Percentiles rank a stretch among this genome's conserved stretches.
These are phyloP conservation scores for Trichomonas gallinae DNA, from an alignment of 208 protist species.

Conservation along the genomic window DNA sequence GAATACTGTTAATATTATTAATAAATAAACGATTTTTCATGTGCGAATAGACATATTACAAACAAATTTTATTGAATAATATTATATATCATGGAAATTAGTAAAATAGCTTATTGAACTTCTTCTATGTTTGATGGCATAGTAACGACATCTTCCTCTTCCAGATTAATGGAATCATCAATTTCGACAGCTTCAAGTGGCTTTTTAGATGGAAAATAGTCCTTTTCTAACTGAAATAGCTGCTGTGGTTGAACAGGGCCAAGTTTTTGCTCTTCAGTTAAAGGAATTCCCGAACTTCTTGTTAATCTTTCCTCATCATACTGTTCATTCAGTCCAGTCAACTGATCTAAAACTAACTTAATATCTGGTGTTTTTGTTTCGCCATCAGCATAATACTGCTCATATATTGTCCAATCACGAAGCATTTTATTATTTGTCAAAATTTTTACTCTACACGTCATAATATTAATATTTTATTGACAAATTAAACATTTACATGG, in stretches of 20 bases:
- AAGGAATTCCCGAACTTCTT: background rate
- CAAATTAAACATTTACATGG: too few relatives aligned
- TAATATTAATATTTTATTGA: too few relatives aligned
- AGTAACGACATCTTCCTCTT: background rate
- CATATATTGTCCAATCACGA: background rate
- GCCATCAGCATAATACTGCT: background rate
- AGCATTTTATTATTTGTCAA: background rate
- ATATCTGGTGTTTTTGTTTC: background rate
- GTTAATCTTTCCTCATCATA: background rate
- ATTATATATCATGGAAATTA: too few relatives aligned
- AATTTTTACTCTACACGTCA: too few relatives aligned
- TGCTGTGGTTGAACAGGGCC: background rate
- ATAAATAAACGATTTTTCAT: too few relatives aligned
- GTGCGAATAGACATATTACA: too few relatives aligned
- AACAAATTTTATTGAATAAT: too few relatives aligned
- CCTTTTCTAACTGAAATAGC: background rate
- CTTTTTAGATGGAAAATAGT: background rate
- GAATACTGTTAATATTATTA: too few relatives aligned
- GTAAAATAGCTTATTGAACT: background rate
- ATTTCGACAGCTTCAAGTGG: background rate
- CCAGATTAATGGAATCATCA: background rate
- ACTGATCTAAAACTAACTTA: background rate
- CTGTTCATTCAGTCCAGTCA: background rate
- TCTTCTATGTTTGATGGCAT: background rate
- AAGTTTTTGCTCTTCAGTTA: background rate